These are phyloP conservation scores for Boletus bicolor DNA, from an alignment of 768 basidiomycete species.

Conservation along the genomic window DNA sequence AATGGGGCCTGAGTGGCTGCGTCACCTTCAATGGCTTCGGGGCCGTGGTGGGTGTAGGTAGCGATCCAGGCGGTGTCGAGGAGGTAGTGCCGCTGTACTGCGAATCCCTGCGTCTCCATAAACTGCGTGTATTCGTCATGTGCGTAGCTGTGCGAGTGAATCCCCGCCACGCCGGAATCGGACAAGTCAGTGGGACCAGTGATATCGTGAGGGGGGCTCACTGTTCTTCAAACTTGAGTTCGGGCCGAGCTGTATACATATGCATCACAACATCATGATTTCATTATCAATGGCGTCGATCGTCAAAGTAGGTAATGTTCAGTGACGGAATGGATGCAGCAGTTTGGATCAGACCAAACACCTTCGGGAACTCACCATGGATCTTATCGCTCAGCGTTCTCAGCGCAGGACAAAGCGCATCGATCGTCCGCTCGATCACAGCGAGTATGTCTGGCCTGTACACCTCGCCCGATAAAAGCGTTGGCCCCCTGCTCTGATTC, in stretches of 20 bases:
- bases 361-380: constrained; percentile 44
- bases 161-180: no score
- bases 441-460: constrained; percentile 58
- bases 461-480: constrained; percentile 25
- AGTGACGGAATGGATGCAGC: background rate
- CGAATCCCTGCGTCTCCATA: constrained; percentile 63
- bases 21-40: no score
- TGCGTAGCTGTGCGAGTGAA: constrained; percentile 37
- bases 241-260: constrained; percentile 54
- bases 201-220: constrained; percentile 30
- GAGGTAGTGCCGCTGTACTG: constrained; percentile 56
- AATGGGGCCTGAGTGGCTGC: background rate
- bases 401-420: constrained; percentile 51
- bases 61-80: constrained; percentile 78
- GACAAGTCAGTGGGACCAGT: no score
- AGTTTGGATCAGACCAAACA: background rate
- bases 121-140: constrained; percentile 70
- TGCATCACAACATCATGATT: background rate
- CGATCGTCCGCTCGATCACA: constrained; percentile 56
- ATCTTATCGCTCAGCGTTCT: constrained; percentile 67
- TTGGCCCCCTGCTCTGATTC: background rate
- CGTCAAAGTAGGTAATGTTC: no score
- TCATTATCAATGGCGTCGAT: background rate
- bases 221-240: constrained; percentile 66
- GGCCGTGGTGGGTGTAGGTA: constrained; percentile 44